Percentiles rank a stretch among this genome's conserved stretches.
These are phyloP conservation scores for Jamesozyma hellenica DNA, from an alignment of 805 yeast species.

Conservation along the genomic window DNA sequence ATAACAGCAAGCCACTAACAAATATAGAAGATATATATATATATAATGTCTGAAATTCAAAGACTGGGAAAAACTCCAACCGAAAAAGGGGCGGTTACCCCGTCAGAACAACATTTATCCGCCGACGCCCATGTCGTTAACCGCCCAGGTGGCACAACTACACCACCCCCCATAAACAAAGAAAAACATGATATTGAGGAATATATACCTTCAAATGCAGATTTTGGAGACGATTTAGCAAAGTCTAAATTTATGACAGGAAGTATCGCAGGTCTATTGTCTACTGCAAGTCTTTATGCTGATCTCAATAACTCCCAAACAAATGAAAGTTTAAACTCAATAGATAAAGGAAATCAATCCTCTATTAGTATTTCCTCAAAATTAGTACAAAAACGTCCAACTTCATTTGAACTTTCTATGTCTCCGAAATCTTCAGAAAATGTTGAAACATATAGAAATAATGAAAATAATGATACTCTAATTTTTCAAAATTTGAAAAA, in stretches of 20 bases:
- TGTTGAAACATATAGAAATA: background rate
- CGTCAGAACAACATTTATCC: too few relatives aligned
- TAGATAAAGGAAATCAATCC: background rate
- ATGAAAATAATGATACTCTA: background rate
- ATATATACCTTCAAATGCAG: conserved; percentile 9
- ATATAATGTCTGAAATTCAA: too few relatives aligned
- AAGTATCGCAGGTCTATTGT: conserved; percentile 44
- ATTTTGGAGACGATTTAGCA: conserved; percentile 28
- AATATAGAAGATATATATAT: too few relatives aligned
- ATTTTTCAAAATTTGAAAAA: conserved; percentile 1
- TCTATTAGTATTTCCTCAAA: background rate
- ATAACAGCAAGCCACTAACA: too few relatives aligned
- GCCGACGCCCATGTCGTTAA: too few relatives aligned
- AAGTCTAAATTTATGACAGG: conserved; percentile 37
- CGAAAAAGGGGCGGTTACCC: too few relatives aligned
- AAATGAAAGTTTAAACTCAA: conserved; percentile 6
- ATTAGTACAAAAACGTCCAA: conserved; percentile 10
- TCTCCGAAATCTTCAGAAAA: background rate
- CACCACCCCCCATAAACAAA: too few relatives aligned
- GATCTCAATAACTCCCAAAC: conserved; percentile 24
- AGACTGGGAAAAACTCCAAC: too few relatives aligned
- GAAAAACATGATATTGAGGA: too few relatives aligned
- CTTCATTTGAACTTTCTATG: conserved; percentile 17
- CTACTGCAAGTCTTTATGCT: conserved; percentile 48
- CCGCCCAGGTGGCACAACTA: too few relatives aligned